Conservation (phyloP, 2,329 filamentous ascomycete genomes). For the Microthyrium microscopicum region DNA sequence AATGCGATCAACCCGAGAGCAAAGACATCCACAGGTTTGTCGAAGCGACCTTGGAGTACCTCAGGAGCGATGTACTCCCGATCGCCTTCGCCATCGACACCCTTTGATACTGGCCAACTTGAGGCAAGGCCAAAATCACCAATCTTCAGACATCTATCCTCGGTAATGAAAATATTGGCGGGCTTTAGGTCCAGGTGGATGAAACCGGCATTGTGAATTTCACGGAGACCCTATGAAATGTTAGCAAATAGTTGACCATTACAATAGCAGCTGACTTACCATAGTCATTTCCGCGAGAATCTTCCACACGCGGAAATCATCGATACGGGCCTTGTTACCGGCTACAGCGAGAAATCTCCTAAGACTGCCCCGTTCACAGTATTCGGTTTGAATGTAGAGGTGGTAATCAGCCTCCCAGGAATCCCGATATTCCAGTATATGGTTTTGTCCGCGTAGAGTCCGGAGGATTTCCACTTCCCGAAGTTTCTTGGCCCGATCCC, state of each 20-base stretch:
- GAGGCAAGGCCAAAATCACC: constrained; percentile 75
- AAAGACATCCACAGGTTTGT: constrained; percentile 87
- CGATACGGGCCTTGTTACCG: constrained; percentile 69
- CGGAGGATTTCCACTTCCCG: constrained; percentile 70
- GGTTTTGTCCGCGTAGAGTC: constrained; percentile 61
- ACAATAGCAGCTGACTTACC: constrained; percentile 37
- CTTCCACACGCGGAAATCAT: constrained; percentile 98
- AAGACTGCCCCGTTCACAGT: constrained; percentile 83
- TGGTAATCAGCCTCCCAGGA: constrained; percentile 76
- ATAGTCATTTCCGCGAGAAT: constrained; percentile 72
- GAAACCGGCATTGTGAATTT: constrained; percentile 77
- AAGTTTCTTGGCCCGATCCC: constrained; percentile 68
- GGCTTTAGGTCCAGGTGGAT: constrained; percentile 77
- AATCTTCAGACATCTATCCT: constrained; percentile 69
- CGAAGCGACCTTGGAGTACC: constrained; percentile 69
- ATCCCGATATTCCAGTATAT: constrained; percentile 69
- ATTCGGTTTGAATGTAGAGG: constrained; percentile 95
- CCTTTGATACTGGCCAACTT: constrained; percentile 55
- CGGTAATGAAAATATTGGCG: constrained; percentile 67
- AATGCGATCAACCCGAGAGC: constrained; percentile 87
- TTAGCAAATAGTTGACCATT: constrained; percentile 13
- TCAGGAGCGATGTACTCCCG: constrained; percentile 93
- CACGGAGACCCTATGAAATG: constrained; percentile 56
- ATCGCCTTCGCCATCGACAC: constrained; percentile 82
- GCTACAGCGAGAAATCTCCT: constrained; percentile 71